Percentiles rank a stretch among this genome's conserved stretches.
Evolutionary conservation across 2,329 filamentous ascomycete species (phyloP).

Genomic region (Paraphaeosphaeria sporulosa): DNA sequence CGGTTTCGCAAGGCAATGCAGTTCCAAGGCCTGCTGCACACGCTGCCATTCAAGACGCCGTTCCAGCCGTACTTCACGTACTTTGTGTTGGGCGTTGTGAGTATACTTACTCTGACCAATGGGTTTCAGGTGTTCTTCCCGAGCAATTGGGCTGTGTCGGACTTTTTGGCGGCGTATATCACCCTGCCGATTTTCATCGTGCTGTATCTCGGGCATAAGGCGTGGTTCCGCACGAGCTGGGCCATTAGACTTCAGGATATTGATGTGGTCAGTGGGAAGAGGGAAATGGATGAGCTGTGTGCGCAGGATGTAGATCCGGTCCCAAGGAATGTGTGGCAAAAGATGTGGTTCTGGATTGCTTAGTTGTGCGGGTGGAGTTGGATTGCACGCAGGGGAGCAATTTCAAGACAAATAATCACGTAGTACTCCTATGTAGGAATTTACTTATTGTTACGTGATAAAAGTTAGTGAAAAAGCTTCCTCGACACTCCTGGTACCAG

Average conservation of each 20-base stretch:
- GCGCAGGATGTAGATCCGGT: constrained; percentile 42
- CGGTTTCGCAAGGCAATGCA: constrained; percentile 60
- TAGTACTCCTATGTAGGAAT: no score
- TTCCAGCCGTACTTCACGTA: constrained; percentile 65
- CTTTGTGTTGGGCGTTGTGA: constrained; percentile 61
- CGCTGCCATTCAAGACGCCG: constrained; percentile 58
- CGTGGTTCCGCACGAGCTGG: constrained; percentile 37
- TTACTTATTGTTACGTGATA: no score
- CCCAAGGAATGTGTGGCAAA: constrained; percentile 44
- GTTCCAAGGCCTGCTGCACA: constrained; percentile 65
- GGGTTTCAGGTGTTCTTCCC: constrained; percentile 63
- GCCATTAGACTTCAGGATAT: constrained; percentile 38
- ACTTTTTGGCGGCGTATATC: constrained; percentile 62
- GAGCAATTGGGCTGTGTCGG: constrained; percentile 52
- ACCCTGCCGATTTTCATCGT: constrained; percentile 49
- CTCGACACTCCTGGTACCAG: no score
- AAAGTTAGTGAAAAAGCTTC: no score
- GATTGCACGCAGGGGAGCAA: no score
- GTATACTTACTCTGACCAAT: constrained; percentile 43
- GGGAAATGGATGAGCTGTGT: constrained; percentile 48
- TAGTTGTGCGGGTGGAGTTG: constrained; percentile 14
- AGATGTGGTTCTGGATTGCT: constrained; percentile 49
- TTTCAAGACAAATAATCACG: no score
- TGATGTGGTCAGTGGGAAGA: constrained; percentile 44
- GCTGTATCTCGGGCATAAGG: constrained; percentile 46